A percentile compares a stretch with the other conserved stretches of the same genome.
Evolutionary conservation across 805 yeast species (phyloP).

Genomic region (Lachancea fermentati): DNA sequence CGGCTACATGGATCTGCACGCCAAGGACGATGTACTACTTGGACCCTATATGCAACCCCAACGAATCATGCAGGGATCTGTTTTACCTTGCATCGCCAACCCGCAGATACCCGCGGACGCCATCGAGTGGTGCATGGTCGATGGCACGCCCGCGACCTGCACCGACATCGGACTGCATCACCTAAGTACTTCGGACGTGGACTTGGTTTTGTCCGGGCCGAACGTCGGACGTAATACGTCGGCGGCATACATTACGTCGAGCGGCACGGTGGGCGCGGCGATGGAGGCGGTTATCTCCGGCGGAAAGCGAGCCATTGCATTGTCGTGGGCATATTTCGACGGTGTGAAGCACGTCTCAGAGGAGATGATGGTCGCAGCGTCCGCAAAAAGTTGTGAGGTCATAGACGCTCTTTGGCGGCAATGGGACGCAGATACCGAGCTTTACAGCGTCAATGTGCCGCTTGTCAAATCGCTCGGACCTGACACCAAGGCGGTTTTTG

Average conservation of each 20-base stretch:
- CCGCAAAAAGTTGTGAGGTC: slow-evolving; percentile 58
- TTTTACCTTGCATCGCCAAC: slow-evolving; percentile 19
- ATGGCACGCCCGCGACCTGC: slow-evolving; percentile 96
- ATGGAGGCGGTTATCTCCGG: slow-evolving; percentile 81
- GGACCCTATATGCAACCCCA: slow-evolving; percentile 66
- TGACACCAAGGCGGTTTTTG: slow-evolving; percentile 56
- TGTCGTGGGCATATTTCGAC: slow-evolving; percentile 75
- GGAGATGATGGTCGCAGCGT: slow-evolving; percentile 54
- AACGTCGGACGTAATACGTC: slow-evolving; percentile 92
- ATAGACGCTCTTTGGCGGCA: slow-evolving; percentile 51
- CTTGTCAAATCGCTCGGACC: slow-evolving; percentile 47
- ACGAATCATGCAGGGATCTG: slow-evolving; percentile 26
- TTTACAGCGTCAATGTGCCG: slow-evolving; percentile 84
- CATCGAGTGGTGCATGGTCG: slow-evolving; percentile 81
- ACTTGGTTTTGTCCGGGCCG: slow-evolving; percentile 90
- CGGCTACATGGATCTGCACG: slow-evolving; percentile 49
- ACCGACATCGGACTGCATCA: slow-evolving; percentile 85
- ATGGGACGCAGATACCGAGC: slow-evolving; percentile 58
- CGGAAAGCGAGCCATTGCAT: slow-evolving; percentile 61
- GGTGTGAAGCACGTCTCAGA: slow-evolving; percentile 45
- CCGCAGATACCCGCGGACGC: slow-evolving; percentile 27
- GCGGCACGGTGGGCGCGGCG: slow-evolving; percentile 96
- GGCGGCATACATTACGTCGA: slow-evolving; percentile 79
- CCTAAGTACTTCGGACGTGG: slow-evolving; percentile 52
- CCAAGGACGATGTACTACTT: slow-evolving; percentile 45